Percentiles rank a stretch among this genome's conserved stretches.
Conservation (phyloP, 2,329 filamentous ascomycete genomes). For the Cytospora chrysosperma region DNA sequence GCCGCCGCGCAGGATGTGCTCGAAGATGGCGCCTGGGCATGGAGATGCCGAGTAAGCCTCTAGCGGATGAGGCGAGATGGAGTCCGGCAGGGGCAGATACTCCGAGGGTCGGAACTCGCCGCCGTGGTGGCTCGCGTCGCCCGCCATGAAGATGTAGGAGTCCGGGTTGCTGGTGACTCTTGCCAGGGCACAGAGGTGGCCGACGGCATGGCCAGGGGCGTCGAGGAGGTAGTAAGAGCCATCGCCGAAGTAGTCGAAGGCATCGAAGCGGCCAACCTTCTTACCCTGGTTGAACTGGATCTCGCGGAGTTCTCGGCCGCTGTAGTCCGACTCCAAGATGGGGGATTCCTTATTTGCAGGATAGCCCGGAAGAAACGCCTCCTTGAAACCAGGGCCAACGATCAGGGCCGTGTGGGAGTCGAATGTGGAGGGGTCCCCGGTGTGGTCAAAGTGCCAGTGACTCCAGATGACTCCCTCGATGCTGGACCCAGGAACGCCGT, state of each 20-base stretch:
- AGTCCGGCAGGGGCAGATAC: constrained; percentile 24
- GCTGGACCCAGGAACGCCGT: constrained; percentile 28
- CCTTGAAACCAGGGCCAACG: constrained; percentile 36
- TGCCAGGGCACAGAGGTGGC: constrained; percentile 27
- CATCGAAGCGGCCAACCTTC: constrained; percentile 24
- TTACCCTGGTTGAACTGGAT: constrained; percentile 30
- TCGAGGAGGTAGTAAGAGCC: constrained; percentile 29
- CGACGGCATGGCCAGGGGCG: constrained; percentile 27
- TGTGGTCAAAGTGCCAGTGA: constrained; percentile 33
- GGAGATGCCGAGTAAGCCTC: constrained; percentile 27
- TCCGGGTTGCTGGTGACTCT: constrained; percentile 25
- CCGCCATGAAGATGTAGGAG: constrained; percentile 29
- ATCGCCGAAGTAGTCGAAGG: constrained; percentile 29
- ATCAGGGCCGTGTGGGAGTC: constrained; percentile 28
- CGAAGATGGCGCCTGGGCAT: constrained; percentile 43
- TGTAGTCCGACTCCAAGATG: constrained; percentile 31
- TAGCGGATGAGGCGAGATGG: constrained; percentile 41
- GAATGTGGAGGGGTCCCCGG: constrained; percentile 31
- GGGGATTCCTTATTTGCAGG: constrained; percentile 24
- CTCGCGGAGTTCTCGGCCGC: constrained; percentile 29
- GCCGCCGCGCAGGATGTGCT: constrained; percentile 36
- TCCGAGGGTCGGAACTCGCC: constrained; percentile 27
- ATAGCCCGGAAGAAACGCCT: constrained; percentile 24
- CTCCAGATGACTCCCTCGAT: constrained; percentile 32
- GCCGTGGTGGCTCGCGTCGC: constrained; percentile 27